Evolutionary conservation across 2,329 filamentous ascomycete species (phyloP), one percentile per base, ranked within the genome.

Genomic region (Cytospora piceicola): DNA sequence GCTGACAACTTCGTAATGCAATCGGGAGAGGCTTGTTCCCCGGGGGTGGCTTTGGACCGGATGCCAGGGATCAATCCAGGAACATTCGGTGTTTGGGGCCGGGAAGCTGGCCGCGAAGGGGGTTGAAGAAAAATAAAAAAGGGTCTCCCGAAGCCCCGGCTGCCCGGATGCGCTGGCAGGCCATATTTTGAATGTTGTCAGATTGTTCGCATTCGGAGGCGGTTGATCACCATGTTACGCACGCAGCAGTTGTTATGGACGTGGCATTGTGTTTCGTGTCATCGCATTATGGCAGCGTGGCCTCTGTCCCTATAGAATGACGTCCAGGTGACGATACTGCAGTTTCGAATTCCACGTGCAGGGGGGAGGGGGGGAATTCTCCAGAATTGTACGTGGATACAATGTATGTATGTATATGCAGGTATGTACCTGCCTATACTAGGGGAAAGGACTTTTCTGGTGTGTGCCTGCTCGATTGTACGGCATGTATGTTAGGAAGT

Each of bases 301-400:
- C 58, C 32, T 14, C 22, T 27, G 30, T 8, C 15, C 22, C 24
- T 34, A 55, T 36, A 30, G 34, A 60, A 59, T 57, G 58, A 62
- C 49, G 59, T 42, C 12, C 32, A 27, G 36, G 24, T 56, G 46
- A 55, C 63, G 58, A 46, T 42, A 24, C 12, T 15, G 22, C 27
- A 32, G 36, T 8, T 20, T 46, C n/a, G 36, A 55, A 51, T 42
- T 51, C 27, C 3, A 30, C 17, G 39, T 54, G 24, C 24, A 32
- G 24, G 52, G 27, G 12, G 29, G n/a, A 5, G 15, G n/a, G 24
- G 52, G 27, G 12, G 29, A 11, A 5, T 6, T 29, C 24, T 54
- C 29, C 29, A 29, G 24, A 42, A 20, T 11, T 24, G 9, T 30
- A 32, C 20, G 15, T 20, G 14, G 46, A 14, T 51, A 51, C 46